Conservation (phyloP, 192 early-diverging fungal species). For the Entomortierella beljakovae region DNA sequence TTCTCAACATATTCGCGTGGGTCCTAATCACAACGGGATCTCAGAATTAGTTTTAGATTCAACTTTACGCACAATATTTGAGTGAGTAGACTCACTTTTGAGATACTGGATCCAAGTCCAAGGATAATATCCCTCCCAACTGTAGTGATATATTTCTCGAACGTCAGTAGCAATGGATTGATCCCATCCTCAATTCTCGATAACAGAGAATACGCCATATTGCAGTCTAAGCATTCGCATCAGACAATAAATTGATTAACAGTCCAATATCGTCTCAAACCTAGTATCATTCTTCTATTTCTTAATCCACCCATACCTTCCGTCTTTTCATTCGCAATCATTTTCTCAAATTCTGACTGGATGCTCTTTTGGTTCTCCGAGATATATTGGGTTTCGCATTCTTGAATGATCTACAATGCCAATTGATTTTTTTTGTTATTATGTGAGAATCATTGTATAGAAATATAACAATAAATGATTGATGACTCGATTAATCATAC, state of each 20-base stretch:
- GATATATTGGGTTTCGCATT: constrained; percentile 82
- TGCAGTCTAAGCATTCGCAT: constrained; percentile 64
- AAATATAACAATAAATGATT: too few relatives aligned
- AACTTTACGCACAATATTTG: neutral
- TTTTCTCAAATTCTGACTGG: constrained; percentile 73
- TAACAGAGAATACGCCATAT: constrained; percentile 73
- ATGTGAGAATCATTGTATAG: too few relatives aligned
- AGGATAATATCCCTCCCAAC: constrained; percentile 68
- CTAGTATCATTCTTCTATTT: neutral
- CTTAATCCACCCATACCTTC: constrained; percentile 56
- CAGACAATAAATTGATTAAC: neutral
- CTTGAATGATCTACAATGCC: constrained; percentile 64
- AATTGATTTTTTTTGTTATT: too few relatives aligned
- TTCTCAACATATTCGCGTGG: constrained; percentile 77
- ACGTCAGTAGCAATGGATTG: constrained; percentile 65
- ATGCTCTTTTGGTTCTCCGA: constrained; percentile 72
- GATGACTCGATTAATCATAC: constrained; percentile 46
- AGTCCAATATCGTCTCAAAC: neutral
- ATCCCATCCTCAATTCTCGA: constrained; percentile 74
- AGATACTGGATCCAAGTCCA: constrained; percentile 50
- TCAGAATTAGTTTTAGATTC: neutral
- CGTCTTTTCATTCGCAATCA: constrained; percentile 72
- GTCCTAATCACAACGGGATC: constrained; percentile 59
- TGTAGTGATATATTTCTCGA: constrained; percentile 72
- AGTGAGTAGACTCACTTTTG: constrained; percentile 57